Evolutionary conservation across 2,329 filamentous ascomycete species (phyloP), one percentile per base, ranked within the genome.

Genomic region (Colletotrichum karsti): DNA sequence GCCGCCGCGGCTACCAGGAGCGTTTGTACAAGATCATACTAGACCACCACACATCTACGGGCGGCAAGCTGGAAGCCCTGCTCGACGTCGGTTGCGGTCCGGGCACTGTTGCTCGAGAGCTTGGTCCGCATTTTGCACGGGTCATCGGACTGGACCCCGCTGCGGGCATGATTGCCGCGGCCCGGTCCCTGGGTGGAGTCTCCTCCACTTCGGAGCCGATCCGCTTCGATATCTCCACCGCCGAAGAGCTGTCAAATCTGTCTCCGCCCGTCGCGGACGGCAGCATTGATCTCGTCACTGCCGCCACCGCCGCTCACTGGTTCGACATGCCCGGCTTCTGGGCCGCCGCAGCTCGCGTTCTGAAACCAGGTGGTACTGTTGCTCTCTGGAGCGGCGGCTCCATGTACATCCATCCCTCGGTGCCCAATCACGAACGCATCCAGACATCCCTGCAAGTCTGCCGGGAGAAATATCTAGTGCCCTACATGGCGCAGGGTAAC

Each of bases 81-180:
- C 73, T 88, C 12, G 88, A 91, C 68, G 76, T 90, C 6, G 88
- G 88, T 33, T 89, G 86, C 72, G 87, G 88, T 0, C 87, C 88
- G 0, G 88, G 88, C 4, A 83, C 75, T 12, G 85, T 83, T 0
- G 80, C 80, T 0, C 80, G 82, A 3, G 78, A 77, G 5, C 78
- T 90, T 1, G 82, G 83, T 0, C 74, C 76, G 0, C 78, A 78
- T 35, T 90, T 90, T 72, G 63, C 73, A 1, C 73, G 78, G 26
- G 83, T 78, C 7, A 75, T 85, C 15, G 88, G 86, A 5, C 71
- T 87, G 12, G 88, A 90, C 69, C 80, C 86, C 0, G 82, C 84
- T 2, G 76, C 78, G 13, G 83, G 81, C 44, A 90, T 90, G 88
- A 84, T 90, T 55, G 73, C 66, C 12, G 78, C 81, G 0, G 87